These are phyloP conservation scores for Phytomonas sp. DNA, from an alignment of 208 protist species.

Conservation along the genomic window DNA sequence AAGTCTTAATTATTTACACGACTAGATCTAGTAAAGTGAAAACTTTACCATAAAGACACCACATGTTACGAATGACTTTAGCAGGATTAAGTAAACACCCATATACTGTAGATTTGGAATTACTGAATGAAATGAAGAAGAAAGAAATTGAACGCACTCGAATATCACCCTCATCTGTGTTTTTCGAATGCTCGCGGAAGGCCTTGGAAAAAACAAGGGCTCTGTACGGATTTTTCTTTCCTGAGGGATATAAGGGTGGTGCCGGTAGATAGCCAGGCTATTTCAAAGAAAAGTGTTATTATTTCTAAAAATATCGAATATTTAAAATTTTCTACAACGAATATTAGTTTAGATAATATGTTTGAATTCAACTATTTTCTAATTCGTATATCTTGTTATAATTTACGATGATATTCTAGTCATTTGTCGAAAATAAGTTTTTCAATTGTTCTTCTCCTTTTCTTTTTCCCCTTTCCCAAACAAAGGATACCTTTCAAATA, in stretches of 20 bases:
- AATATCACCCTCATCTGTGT: conserved; percentile 13
- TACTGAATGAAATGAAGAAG: conserved; percentile 17
- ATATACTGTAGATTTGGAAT: conserved; percentile 40
- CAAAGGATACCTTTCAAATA: conserved; percentile 5
- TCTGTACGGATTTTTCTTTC: conserved; percentile 25
- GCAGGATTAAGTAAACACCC: conserved; percentile 21
- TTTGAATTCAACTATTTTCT: neutral
- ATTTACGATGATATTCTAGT: neutral
- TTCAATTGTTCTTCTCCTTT: neutral
- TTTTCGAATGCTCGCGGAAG: conserved; percentile 14
- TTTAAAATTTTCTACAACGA: neutral
- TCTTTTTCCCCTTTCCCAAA: neutral
- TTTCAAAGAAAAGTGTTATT: neutral
- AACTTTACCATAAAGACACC: neutral
- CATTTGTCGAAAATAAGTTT: neutral
- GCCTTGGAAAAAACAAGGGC: conserved; percentile 25
- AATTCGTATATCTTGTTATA: neutral
- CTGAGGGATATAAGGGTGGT: conserved; percentile 23
- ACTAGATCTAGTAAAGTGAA: neutral
- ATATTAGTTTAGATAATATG: neutral
- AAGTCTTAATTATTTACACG: neutral
- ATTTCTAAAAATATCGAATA: neutral
- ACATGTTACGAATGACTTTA: neutral
- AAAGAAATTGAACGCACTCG: conserved; percentile 15
- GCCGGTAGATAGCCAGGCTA: conserved; percentile 16